Base-by-base conservation (phyloP, 768 basidiomycete species). In the Lentinula detonsa region DNA sequence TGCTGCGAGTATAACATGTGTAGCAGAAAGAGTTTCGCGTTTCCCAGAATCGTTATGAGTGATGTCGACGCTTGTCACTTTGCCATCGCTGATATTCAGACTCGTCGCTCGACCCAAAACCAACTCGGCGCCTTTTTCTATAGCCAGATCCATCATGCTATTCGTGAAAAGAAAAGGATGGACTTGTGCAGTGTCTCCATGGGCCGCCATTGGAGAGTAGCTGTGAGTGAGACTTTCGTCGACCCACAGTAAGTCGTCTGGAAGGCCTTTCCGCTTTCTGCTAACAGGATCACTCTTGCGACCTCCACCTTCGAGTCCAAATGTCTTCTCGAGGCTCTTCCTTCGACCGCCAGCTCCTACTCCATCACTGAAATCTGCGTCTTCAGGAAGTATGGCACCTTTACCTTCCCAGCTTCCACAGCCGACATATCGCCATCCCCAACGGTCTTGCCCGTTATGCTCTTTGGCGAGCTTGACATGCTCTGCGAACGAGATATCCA, bases 361-460 rank as follows among this genome's bases (percentile, higher is more conserved):
- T n/a, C 68, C 69, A 5, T 67, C 65, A 48, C 61, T 69, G 51
- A 61, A 42, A 51, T 61, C 66, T 3, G 60, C 61, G 21, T 57
- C 69, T 11, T 65, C 63, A 35, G 48, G 63, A 28, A 62, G 63
- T 5, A 61, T 64, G 64, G 82, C 81, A 2, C 83, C 85, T 6
- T 76, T 75, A n/a, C 89, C 89, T 64, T 84, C 81, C 88, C 89
- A 91, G 63, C 77, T 84, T 5, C 86, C 86, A 64, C 86, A 88
- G n/a, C 77, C 75, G 40, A 93, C 86, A 66, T 80, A 84, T 50
- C 93, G 75, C 83, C 90, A 95, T 0, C 92, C 92, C 92, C 91
- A 95, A n/a, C 85, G 74, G 33, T 83, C 79, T 34, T 77, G 71
- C 2, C 93, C 93, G 60, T 80, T 79, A 71, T 88, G 85, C 65